Conservation (phyloP, 1,284 basidiomycete genomes). For the Fomitiporia mediterranea region DNA sequence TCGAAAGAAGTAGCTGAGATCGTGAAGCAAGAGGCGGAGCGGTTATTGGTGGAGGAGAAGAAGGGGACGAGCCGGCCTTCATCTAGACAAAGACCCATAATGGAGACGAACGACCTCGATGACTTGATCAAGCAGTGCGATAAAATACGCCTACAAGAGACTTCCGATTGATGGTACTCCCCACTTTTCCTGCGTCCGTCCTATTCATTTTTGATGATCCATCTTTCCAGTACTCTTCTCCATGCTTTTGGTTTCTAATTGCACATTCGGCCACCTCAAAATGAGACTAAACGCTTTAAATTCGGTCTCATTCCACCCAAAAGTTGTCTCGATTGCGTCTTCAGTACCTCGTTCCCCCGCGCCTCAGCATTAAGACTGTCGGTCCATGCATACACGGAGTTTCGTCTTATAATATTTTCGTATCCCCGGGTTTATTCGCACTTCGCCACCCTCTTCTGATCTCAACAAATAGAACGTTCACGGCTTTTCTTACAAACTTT, state of each 20-base stretch:
- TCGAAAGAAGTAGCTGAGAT: too few relatives aligned
- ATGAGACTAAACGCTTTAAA: too few relatives aligned
- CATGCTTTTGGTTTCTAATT: too few relatives aligned
- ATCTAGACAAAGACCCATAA: background rate
- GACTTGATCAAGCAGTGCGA: background rate
- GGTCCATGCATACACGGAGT: background rate
- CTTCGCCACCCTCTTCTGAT: background rate
- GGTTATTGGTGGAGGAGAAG: background rate
- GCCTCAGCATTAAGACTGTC: background rate
- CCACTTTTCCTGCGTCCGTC: too few relatives aligned
- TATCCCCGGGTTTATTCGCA: too few relatives aligned
- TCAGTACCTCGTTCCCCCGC: background rate
- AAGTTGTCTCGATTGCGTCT: too few relatives aligned
- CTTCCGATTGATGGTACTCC: background rate
- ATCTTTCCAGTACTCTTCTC: too few relatives aligned
- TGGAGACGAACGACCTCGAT: background rate
- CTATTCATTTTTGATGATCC: too few relatives aligned
- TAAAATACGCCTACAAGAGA: background rate
- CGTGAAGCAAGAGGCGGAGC: background rate
- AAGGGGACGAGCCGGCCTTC: background rate
- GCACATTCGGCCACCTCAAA: too few relatives aligned
- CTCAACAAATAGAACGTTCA: background rate
- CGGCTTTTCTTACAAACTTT: too few relatives aligned
- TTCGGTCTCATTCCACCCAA: too few relatives aligned
- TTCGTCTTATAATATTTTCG: background rate